Evolutionary conservation across 495 filamentous ascomycete genomes (phyloP), one percentile per base, ranked within the genome.

Genomic region (Darksidea phi): DNA sequence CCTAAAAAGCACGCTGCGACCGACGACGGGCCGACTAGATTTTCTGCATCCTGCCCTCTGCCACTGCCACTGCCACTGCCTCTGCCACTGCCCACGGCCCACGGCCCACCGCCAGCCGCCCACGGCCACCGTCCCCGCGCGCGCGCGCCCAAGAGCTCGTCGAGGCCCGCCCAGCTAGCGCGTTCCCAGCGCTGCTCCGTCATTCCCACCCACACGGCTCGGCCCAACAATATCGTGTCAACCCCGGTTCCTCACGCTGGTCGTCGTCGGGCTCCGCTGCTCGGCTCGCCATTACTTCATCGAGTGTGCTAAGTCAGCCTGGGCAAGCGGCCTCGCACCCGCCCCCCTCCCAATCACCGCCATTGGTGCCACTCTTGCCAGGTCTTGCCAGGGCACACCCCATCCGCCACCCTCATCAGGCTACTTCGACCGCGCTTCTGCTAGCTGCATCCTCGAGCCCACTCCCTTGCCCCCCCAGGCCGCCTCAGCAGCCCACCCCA

Each of bases 1-100:
- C 52, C 56, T 37, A 51, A 21, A 59, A 67, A 42, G 3, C 20
- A 10, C 54, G 24, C 17, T 42, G 17, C 43, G n/a, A 38, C 52
- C 57, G 64, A 66, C 59, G 45, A 67, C 59, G 64, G 64, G 28
- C 64, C 64, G 64, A 67, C 58, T 67, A 2, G 6, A 13, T 6
- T 50, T 63, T 23, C 24, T 49, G 42, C 34, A 3, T n/a, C n/a
- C 24, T 34, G 49, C 15, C 6, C 56, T 15, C 48, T n/a, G n/a
- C 32, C 36, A n/a, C n/a, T n/a, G 51, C 34, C 12, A 28, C n/a
- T 41, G 51, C 51, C n/a, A n/a, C 48, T n/a, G n/a, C 32, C 36
- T n/a, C n/a, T n/a, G 51, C 34, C 12, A 28, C n/a, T 41, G 51
- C 51, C n/a, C n/a, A n/a, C n/a, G n/a, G n/a, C n/a, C n/a, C n/a